A percentile compares a stretch with the other conserved stretches of the same genome.
Evolutionary conservation across 148 eudicot genomes (phyloP).

Genomic region (Nepenthes mirabilis): DNA sequence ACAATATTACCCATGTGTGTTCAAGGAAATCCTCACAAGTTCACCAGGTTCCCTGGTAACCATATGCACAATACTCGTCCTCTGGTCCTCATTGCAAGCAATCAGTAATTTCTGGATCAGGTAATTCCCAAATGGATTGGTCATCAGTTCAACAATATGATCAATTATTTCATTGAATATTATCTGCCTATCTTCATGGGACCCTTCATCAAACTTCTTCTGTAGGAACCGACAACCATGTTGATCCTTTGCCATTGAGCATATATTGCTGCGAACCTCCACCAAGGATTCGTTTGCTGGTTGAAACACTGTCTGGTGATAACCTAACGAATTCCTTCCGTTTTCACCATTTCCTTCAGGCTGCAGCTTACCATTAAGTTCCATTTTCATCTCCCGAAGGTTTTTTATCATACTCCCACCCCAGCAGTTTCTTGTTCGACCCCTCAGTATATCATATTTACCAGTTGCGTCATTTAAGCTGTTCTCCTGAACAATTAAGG

Average conservation of each 20-base stretch:
- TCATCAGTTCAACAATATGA: slow-evolving; percentile 53
- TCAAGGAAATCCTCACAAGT: slow-evolving; percentile 38
- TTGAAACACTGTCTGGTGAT: slow-evolving; percentile 14
- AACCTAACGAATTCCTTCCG: slow-evolving; percentile 10
- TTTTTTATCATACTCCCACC: slow-evolving; percentile 15
- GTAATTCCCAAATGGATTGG: slow-evolving; percentile 65
- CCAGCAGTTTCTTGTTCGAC: slow-evolving; percentile 14
- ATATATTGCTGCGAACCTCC: slow-evolving; percentile 27
- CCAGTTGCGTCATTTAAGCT: slow-evolving; percentile 12
- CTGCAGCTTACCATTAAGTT: slow-evolving; percentile 10
- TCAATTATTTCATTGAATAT: slow-evolving; percentile 44
- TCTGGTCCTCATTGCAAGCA: slow-evolving; percentile 55
- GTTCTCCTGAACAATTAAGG: slow-evolving; percentile 17
- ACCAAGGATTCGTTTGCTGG: slow-evolving; percentile 17
- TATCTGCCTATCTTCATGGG: slow-evolving; percentile 31
- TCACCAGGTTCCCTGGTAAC: slow-evolving; percentile 40
- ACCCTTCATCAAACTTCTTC: slow-evolving; percentile 49
- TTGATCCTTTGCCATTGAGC: slow-evolving; percentile 54
- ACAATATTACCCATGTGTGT: slow-evolving; percentile 48
- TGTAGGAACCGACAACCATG: slow-evolving; percentile 61
- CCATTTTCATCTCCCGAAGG: slow-evolving; percentile 14
- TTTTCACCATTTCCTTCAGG: slow-evolving; percentile 14
- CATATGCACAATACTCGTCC: slow-evolving; percentile 32
- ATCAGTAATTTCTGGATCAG: slow-evolving; percentile 58
- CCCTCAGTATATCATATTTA: slow-evolving; percentile 12